Base-by-base conservation (phyloP, 352 stramenopile genomes). In the Ophiocytium majus region DNA sequence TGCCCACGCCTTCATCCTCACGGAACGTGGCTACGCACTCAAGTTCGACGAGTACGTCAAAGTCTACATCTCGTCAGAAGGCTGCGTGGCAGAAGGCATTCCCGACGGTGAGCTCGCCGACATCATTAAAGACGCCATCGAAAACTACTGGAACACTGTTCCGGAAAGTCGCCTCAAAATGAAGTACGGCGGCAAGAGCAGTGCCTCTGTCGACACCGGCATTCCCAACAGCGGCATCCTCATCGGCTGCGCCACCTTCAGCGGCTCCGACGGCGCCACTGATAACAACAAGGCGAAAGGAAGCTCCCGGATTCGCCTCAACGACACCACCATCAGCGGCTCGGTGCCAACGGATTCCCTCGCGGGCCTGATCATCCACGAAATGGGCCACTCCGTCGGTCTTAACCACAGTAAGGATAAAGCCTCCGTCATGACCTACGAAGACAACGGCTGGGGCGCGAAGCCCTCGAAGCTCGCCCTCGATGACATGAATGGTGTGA, bases 381-480 rank as follows among this genome's bases (percentile, higher is more conserved):
- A 71, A 28, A 23, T 71, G 19, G 57, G 57, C 28, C 57, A 71
- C 57, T 23, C 57, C 57, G 28, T 71, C 57, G 57, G 57, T 23
- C 57, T 71, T 28, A 71, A 71, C 57, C 57, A 71, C 28, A 71
- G 57, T 71, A 71, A 71, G 57, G 57, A 71, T 71, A 23, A 28
- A 71, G 57, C 57, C 57, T 71, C 57, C 19, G 57, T 71, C 57
- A 71, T 71, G 57, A 71, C 57, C 57, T 71, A 71, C 57, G 57
- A 71, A 71, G 57, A 71, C 57, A 71, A 71, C 57, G 57, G 57
- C 57, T 71, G 57, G 57, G n/a, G n/a, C n/a, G 57, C 23, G 23
- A 28, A 28, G 19, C 57, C 57, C 19, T 23, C 19, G 23, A 23
- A 71, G 23, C 57, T 71, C 57, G 23, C 57, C 23, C 57, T 23